A percentile compares a stretch with the other conserved stretches of the same genome.
Evolutionary conservation across 2,329 filamentous ascomycete genomes (phyloP).

Genomic region (Ceratocystis papillata): DNA sequence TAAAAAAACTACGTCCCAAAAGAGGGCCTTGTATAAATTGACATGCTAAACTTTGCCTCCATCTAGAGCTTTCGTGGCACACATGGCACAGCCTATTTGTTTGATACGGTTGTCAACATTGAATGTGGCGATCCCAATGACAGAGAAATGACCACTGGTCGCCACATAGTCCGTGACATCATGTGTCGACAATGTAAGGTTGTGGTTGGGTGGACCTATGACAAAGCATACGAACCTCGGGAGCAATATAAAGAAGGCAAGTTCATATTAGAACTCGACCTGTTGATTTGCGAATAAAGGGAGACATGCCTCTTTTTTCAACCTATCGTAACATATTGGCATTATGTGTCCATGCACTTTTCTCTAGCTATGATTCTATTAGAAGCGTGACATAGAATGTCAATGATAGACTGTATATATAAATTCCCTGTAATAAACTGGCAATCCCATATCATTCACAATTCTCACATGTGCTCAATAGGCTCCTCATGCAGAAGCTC

Average conservation of each 20-base stretch:
- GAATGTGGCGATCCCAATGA: conserved; percentile 74
- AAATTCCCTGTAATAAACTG: background rate
- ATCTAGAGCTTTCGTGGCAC: conserved; percentile 90
- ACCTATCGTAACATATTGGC: background rate
- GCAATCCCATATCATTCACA: too few relatives aligned
- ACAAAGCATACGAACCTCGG: conserved; percentile 81
- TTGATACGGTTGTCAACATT: conserved; percentile 88
- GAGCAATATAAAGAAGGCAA: conserved; percentile 99
- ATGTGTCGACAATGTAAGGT: conserved; percentile 81
- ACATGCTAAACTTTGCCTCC: background rate
- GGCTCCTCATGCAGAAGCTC: conserved; percentile 71
- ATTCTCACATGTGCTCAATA: conserved; percentile 53
- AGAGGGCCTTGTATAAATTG: background rate
- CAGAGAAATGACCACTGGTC: conserved; percentile 94
- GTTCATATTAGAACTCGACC: conserved; percentile 86
- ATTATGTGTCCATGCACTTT: background rate
- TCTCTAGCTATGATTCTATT: background rate
- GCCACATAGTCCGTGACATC: conserved; percentile 90
- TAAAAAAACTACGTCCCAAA: background rate
- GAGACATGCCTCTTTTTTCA: too few relatives aligned
- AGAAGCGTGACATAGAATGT: too few relatives aligned
- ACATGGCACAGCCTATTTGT: conserved; percentile 95
- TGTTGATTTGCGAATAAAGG: conserved; percentile 63
- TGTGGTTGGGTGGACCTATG: conserved; percentile 96
- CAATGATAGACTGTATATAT: background rate